These are phyloP conservation scores for Torulaspora quercuum DNA, from an alignment of 805 yeast genomes.

Conservation along the genomic window DNA sequence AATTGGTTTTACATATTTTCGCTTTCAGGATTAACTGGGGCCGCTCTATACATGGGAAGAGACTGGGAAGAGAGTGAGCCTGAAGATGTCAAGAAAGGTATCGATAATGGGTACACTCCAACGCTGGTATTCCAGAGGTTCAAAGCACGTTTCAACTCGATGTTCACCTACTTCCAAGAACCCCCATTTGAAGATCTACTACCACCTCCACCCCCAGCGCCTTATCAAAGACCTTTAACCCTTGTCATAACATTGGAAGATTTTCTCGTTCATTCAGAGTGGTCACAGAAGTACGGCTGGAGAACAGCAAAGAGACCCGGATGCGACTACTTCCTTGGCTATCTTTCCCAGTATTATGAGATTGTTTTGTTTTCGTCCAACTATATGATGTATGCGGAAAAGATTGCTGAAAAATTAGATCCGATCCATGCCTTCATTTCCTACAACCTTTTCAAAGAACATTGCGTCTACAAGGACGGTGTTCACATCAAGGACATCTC, in stretches of 20 bases:
- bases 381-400: slow-evolving; percentile 81
- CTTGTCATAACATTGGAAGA: slow-evolving; percentile 88
- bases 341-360: slow-evolving; percentile 92
- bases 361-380: slow-evolving; percentile 86
- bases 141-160: slow-evolving; percentile 64
- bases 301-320: slow-evolving; percentile 99
- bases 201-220: slow-evolving; percentile 88
- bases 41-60: slow-evolving; percentile 67
- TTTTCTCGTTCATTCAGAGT: slow-evolving; percentile 81
- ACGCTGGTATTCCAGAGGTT: slow-evolving; percentile 64
- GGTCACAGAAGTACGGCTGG: slow-evolving; percentile 95
- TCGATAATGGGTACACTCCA: slow-evolving; percentile 67
- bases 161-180: slow-evolving; percentile 81
- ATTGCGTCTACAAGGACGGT: slow-evolving; percentile 81
- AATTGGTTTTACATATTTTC: slow-evolving; percentile 64
- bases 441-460: slow-evolving; percentile 85
- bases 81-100: slow-evolving; percentile 49
- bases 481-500: slow-evolving; percentile 84
- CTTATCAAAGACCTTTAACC: slow-evolving; percentile 88
- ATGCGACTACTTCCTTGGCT: slow-evolving; percentile 91
- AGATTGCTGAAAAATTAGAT: slow-evolving; percentile 81
- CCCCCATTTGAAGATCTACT: slow-evolving; percentile 91
- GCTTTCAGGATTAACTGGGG: slow-evolving; percentile 46
- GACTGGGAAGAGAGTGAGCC: slow-evolving; percentile 83
- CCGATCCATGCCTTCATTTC: slow-evolving; percentile 88